Evolutionary conservation across 345 rosid genomes (phyloP), one percentile per base, ranked within the genome.

Genomic region (Bruguiera parviflora): DNA sequence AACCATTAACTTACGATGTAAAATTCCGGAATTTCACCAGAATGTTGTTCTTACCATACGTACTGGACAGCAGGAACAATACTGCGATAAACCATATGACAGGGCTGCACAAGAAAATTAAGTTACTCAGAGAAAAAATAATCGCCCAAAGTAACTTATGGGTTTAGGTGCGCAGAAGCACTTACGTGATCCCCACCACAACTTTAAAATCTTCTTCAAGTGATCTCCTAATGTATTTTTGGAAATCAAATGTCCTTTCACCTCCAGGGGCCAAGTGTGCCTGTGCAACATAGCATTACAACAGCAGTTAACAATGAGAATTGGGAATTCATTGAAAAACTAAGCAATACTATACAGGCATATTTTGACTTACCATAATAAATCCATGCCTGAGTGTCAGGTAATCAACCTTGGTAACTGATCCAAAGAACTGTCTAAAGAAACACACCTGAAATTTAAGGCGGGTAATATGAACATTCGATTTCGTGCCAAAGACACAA

Each of bases 381-480:
- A 95, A 95, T 59, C 98, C 99, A 84, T 95, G 97, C 76, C 99
- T 82, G 27, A 95, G 68, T 66, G 96, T 79, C 73, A 87, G 69
- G 84, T 90, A 95, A 78, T 95, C 99, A 57, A 92, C 82, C 71
- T 90, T 92, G 56, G 87, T 89, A 65, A 95, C 94, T 43, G 99
- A 92, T 72, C 85, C 84, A 71, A 86, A 75, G 84, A 95, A 95
- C 68, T 92, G 99, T 79, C 99, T 92, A 67, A 86, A 87, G 88
- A 92, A 90, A 83, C 97, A 88, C 22, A 87, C 87, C 98, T 95
- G 87, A 60, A 19, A 25, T 55, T 56, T 0, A 1, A 35, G 35
- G 58, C 58, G 68, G 29, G 16, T 56, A 43, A 35, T 63, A 8
- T 28, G 1, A 52, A n/a, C 21, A 33, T 55, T 55, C 7, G 5